Percentiles rank a stretch among this genome's conserved stretches.
phyloP scores from a whole-genome alignment of 1,284 basidiomycete species.

The Nidula niveotomentosa region DNA sequence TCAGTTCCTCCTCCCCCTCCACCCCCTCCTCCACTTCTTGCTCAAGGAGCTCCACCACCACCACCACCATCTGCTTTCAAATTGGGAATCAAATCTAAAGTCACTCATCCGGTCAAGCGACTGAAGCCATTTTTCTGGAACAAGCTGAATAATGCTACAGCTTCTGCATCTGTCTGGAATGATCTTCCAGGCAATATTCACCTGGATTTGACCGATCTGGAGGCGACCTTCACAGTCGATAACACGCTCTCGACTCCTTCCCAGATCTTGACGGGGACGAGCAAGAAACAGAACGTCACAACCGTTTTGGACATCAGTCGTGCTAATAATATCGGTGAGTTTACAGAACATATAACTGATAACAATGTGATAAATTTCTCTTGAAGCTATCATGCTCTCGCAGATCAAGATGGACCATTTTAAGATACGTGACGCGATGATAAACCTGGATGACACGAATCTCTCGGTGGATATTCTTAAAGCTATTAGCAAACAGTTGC shows the following conservation, averaged over 20 bases:
- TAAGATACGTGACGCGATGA: constrained; percentile 66
- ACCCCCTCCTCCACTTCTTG: constrained; percentile 29
- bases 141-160: constrained; percentile 55
- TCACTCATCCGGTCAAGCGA: constrained; percentile 50
- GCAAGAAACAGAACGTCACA: constrained; percentile 61
- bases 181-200: constrained; percentile 43
- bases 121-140: constrained; percentile 92
- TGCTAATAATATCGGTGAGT: constrained; percentile 81
- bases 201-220: constrained; percentile 72
- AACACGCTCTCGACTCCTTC: constrained; percentile 39
- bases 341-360: background rate
- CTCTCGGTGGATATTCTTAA: constrained; percentile 74
- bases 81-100: constrained; percentile 25
- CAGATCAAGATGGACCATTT: constrained; percentile 65
- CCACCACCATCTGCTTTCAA: constrained; percentile 34
- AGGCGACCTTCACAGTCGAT: constrained; percentile 73
- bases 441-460: constrained; percentile 68
- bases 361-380: constrained; percentile 1
- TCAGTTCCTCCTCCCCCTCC: constrained; percentile 32
- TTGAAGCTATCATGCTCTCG: constrained; percentile 77
- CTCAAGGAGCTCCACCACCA: constrained; percentile 27
- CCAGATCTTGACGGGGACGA: constrained; percentile 34
- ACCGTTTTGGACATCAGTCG: constrained; percentile 79
- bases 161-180: constrained; percentile 70
- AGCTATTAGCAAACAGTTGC: constrained; percentile 71